Base-by-base conservation (phyloP, 805 yeast genomes). In the Debaryomyces prosopidis region DNA sequence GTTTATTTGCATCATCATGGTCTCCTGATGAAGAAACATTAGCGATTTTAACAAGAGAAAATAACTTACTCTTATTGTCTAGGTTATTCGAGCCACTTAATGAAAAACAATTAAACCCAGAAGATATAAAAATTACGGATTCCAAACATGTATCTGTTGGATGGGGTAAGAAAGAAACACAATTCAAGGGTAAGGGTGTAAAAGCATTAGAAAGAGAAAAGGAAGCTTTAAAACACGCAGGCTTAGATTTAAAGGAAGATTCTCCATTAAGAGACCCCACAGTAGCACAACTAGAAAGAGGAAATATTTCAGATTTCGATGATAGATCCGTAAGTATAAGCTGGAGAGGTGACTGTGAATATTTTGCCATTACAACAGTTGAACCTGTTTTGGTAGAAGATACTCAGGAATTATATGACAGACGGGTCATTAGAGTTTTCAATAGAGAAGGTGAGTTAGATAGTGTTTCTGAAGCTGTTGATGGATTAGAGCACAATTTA, bases 101-200 rank as follows among this genome's bases (percentile, higher is more conserved):
- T 9, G 97, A 92, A 58, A 75, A 74, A 45, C 63, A 66, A 26
- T 65, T 90, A 48, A 65, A 75, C 38, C 69, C 78, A 0, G 77
- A 75, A 7, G 99, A 94, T 61, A 73, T 91, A 39, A 60, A 64
- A 34, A 66, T 71, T 34, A 67, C 80, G 40, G 70, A 75, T 27
- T 84, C 90, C 1, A 84, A 83, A 53, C 96, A 94, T 60, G 97
- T 94, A 31, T 85, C 92, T 20, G 97, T 94, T 36, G 99, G 99
- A 19, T 94, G 99, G 99, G 99, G 99, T 59, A 87, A 86, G 50
- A 84, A 85, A 54, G 98, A 92, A 63, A 94, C 99, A 0, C 99
- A 94, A 68, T 94, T 94, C 65, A 83, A 86, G 65, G 99, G 99
- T 42, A 84, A 80, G 58, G 99, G 99, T 51, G 94, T 87, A 26